These are phyloP conservation scores for Ephemerocybe angulata DNA, from an alignment of 768 basidiomycete genomes.

Conservation along the genomic window DNA sequence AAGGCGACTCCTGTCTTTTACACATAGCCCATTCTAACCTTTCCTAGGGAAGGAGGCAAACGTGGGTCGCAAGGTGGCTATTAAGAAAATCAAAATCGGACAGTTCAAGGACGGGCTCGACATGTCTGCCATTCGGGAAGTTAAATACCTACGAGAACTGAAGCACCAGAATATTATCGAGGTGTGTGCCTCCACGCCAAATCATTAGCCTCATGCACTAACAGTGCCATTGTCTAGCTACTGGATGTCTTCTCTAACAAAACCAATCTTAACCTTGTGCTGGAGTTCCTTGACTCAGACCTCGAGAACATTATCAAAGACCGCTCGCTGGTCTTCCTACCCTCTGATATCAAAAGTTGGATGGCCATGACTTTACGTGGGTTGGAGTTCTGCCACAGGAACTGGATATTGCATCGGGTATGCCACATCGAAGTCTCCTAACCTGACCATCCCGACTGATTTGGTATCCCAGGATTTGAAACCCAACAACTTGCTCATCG, in stretches of 20 bases:
- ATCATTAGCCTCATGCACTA: background rate
- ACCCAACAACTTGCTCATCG: constrained; percentile 96
- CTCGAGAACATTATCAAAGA: constrained; percentile 97
- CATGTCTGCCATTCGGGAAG: constrained; percentile 98
- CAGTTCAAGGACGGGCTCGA: constrained; percentile 97
- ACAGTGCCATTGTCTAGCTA: constrained; percentile 48
- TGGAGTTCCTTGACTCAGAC: constrained; percentile 95
- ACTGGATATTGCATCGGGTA: constrained; percentile 93
- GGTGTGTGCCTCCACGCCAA: constrained; percentile 38
- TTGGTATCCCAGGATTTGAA: constrained; percentile 75
- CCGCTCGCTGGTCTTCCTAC: constrained; percentile 84
- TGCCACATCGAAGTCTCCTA: too few relatives aligned
- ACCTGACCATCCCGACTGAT: constrained; percentile 20
- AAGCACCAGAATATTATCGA: constrained; percentile 94
- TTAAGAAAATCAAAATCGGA: constrained; percentile 97
- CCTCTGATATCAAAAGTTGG: constrained; percentile 98
- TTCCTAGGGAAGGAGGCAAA: constrained; percentile 66
- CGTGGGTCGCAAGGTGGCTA: constrained; percentile 84
- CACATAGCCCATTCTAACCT: background rate
- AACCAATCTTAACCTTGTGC: constrained; percentile 93
- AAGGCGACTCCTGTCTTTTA: constrained; percentile 11
- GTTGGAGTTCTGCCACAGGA: constrained; percentile 96
- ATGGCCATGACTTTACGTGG: constrained; percentile 98
- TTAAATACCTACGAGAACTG: constrained; percentile 93
- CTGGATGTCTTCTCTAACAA: constrained; percentile 96